Evolutionary conservation across 345 rosid species (phyloP), one percentile per base, ranked within the genome.

Genomic region (Lumnitzera littorea): DNA sequence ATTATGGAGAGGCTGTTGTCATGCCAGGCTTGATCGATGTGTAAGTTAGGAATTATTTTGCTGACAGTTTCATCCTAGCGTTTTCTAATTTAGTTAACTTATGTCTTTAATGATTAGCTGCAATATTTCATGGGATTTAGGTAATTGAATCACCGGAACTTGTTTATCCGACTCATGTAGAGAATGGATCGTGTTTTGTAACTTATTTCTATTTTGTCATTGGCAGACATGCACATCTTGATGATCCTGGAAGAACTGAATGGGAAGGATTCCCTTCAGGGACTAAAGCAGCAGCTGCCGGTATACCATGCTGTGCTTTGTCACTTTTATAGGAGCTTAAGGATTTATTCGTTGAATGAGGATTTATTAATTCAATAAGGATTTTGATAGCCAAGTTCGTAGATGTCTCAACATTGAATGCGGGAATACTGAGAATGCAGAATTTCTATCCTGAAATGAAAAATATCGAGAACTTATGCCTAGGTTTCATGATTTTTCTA

Each of bases 191-290:
- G 31, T 27, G 31, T 2, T 27, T 27, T 27, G 16, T 10, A 16
- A 53, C 29, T 24, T 49, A 1, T 56, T 17, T 20, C 20, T 4
- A 16, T 23, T 47, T 24, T 68, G n/a, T 60, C 43, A 15, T 17
- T 70, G 55, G 51, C 74, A 94, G 99, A 56, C 99, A 94, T 78
- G 86, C 77, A 1, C 99, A 94, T 79, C 91, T 90, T 66, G 95
- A 94, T 81, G 99, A 90, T 74, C 99, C 99, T n/a, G 96, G 97
- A 62, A 86, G 91, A 78, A 65, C 82, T 70, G 96, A 94, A 55
- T 94, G 97, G 99, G 97, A 94, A 83, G 99, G 99, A 27, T 94
- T 88, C 77, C 82, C 87, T 64, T 82, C 99, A 16, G 97, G 99
- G 58, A 94, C 99, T 56, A 87, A 76, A 71, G 99, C 99, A 56